Conservation (phyloP, 2,329 filamentous ascomycete genomes). For the Apiospora saccharicola region DNA sequence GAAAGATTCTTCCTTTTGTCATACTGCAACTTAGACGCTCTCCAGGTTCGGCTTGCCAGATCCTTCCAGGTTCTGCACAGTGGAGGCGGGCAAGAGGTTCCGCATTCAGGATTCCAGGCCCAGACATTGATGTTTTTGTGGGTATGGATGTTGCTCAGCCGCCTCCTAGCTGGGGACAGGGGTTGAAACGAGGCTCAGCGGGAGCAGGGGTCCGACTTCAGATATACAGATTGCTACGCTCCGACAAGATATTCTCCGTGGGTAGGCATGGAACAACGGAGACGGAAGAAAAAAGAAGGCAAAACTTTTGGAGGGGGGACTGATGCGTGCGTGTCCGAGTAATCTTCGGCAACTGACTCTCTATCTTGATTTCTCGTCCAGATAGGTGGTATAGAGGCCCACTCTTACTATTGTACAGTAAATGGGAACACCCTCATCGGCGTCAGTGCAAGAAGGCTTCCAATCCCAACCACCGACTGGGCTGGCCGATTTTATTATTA, state of each 20-base stretch:
- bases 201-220: slow-evolving; percentile 5
- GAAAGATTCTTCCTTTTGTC: background rate
- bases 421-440: background rate
- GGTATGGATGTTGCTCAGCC: slow-evolving; percentile 9
- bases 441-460: background rate
- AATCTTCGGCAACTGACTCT: background rate
- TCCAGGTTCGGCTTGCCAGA: slow-evolving; percentile 1
- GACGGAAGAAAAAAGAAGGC: background rate
- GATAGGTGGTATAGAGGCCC: background rate
- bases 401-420: slow-evolving; percentile 12
- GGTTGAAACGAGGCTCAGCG: slow-evolving; percentile 20
- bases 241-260: slow-evolving; percentile 14
- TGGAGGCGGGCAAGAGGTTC: background rate
- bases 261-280: background rate
- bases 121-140: background rate
- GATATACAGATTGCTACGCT: background rate
- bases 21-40: background rate
- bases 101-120: background rate
- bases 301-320: background rate
- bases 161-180: slow-evolving; percentile 11
- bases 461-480: background rate
- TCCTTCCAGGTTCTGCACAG: background rate
- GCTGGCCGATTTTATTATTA: background rate
- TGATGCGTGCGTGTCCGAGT: background rate
- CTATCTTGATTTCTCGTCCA: background rate